Evolutionary conservation across 2,329 filamentous ascomycete genomes (phyloP), one percentile per base, ranked within the genome.

Genomic region (Pseudogymnoascus sp.): DNA sequence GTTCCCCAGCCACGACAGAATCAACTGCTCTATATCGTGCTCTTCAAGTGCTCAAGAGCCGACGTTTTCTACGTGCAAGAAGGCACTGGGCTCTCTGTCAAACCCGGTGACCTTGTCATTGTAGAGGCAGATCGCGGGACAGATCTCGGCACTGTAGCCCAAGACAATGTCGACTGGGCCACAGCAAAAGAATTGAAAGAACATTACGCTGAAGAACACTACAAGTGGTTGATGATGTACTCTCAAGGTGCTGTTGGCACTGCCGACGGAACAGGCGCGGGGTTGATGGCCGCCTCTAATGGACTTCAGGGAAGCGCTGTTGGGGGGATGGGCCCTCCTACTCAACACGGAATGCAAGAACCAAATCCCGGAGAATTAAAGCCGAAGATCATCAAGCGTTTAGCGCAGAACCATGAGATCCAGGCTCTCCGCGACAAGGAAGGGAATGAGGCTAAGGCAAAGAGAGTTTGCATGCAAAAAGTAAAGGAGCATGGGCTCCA

Each of bases 181-280:
- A 85, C 88, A 61, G 95, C 95, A 7, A 93, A 95, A 71, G 89
- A 95, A 59, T 79, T 92, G 68, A 96, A 97, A 74, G 91, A 96
- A 70, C 88, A 95, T 69, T 96, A 93, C 68, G 90, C 90, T 1
- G 91, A 97, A 73, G 92, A 97, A 73, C 95, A 99, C 74, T 97
- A 96, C 78, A 93, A 92, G 72, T 97, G 93, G 91, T 82, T 99
- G 62, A 96, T 97, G 89, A 95, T 97, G 90, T 99, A 97, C 75
- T 96, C 92, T 1, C 88, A 92, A 74, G 90, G 86, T 72, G 90
- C 85, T 6, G 83, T 82, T 37, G 82, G 81, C 21, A 82, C 81
- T 21, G 81, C 86, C 63, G 86, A 87, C 66, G 82, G 84, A 24
- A 78, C 82, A 6, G 81, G 83, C 37, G 81, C 82, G 61, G 86